Evolutionary conservation across 345 rosid species (phyloP).

Genomic region (Trapa incisa): DNA sequence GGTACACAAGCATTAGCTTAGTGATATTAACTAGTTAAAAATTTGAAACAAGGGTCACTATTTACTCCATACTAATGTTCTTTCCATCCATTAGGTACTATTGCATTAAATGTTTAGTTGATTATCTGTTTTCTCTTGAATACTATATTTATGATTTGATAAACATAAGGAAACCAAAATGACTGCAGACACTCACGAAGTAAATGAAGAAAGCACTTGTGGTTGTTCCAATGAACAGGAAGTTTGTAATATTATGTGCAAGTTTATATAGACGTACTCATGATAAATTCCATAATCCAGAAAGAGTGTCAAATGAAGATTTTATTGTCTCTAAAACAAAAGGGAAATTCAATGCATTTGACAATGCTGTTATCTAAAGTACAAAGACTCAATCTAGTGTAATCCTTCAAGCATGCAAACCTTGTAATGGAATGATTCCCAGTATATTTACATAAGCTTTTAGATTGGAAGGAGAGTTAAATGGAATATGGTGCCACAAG

Average conservation of each 20-base stretch:
- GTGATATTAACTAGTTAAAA: not conserved
- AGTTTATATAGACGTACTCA: not conserved
- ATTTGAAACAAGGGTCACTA: not conserved
- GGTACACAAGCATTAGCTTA: not conserved
- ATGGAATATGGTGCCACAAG: not conserved
- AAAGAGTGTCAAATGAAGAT: not conserved
- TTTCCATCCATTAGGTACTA: not conserved
- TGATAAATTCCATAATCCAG: not conserved
- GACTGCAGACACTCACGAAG: not conserved
- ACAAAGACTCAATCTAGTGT: no score
- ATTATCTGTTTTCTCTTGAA: no score
- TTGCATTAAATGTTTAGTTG: not conserved
- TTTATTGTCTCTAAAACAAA: not conserved
- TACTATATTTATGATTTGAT: not conserved
- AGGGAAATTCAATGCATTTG: no score
- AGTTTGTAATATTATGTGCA: not conserved
- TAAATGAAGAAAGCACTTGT: not conserved
- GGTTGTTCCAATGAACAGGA: not conserved
- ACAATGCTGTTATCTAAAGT: no score
- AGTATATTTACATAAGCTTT: not conserved
- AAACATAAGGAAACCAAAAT: not conserved
- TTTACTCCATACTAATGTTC: not conserved
- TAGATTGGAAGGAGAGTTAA: not conserved
- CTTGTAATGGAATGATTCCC: no score
- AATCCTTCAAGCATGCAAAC: no score